Evolutionary conservation across 2,329 filamentous ascomycete genomes (phyloP).

Genomic region (Nemania serpens): DNA sequence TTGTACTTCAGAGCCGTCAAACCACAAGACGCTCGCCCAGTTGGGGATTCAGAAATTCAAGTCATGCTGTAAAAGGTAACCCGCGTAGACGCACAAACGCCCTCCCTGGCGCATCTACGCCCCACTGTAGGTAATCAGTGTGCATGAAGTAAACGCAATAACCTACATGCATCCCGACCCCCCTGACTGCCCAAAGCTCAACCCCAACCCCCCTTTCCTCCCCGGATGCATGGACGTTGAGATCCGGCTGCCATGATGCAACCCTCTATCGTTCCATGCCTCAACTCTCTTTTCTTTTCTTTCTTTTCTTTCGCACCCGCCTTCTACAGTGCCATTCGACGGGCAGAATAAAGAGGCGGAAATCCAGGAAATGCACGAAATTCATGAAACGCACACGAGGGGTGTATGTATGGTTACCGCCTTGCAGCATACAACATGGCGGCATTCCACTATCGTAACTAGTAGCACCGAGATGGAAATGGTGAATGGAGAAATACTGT

Average conservation of each 20-base stretch:
- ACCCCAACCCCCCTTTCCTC: neutral
- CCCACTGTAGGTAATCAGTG: neutral
- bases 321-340: neutral
- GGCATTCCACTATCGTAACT: neutral
- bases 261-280: conserved; percentile 7
- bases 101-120: too few species aligned
- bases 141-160: conserved; percentile 3
- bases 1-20: neutral
- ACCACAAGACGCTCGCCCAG: neutral
- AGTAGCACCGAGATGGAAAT: too few species aligned
- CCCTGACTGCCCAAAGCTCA: neutral
- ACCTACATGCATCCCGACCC: neutral
- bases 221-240: conserved; percentile 22
- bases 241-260: conserved; percentile 19
- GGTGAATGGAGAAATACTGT: too few species aligned
- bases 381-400: neutral
- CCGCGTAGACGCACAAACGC: neutral
- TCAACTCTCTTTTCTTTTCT: conserved; percentile 1
- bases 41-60: neutral
- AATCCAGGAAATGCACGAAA: neutral
- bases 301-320: neutral
- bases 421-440: conserved; percentile 5
- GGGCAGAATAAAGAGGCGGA: neutral
- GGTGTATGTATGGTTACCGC: neutral
- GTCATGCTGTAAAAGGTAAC: too few species aligned